Percentiles rank a stretch among this genome's conserved stretches.
phyloP scores from a whole-genome alignment of 805 yeast genomes.

The Saccharomyces kudriavzevii region DNA sequence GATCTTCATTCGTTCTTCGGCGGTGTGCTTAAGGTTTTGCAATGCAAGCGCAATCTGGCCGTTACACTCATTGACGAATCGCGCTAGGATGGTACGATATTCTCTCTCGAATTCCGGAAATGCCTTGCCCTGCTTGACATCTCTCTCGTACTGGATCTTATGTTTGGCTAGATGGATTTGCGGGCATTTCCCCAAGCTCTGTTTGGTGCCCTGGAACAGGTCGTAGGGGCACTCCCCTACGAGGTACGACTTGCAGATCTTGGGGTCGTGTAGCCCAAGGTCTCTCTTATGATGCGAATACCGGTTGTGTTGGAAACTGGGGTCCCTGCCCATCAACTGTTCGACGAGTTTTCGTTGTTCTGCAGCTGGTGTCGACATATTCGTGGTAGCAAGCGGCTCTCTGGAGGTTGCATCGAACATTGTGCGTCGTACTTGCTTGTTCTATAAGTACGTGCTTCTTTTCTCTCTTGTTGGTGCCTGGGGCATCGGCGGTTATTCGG shows the following conservation, averaged over 20 bases:
- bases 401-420: neutral
- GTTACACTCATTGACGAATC: slow-evolving; percentile 60
- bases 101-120: slow-evolving; percentile 42
- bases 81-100: slow-evolving; percentile 39
- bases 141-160: slow-evolving; percentile 57
- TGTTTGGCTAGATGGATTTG: slow-evolving; percentile 66
- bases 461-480: neutral
- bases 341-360: slow-evolving; percentile 68
- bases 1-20: slow-evolving; percentile 60
- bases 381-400: neutral
- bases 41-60: slow-evolving; percentile 54
- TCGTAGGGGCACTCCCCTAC: slow-evolving; percentile 86
- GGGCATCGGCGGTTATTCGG: neutral
- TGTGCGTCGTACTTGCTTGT: neutral
- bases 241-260: slow-evolving; percentile 73
- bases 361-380: slow-evolving; percentile 48
- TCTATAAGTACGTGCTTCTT: neutral
- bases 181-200: slow-evolving; percentile 75
- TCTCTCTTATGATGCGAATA: slow-evolving; percentile 6
- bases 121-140: slow-evolving; percentile 33
- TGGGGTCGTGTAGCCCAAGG: slow-evolving; percentile 40
- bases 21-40: slow-evolving; percentile 53
- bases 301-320: slow-evolving; percentile 11
- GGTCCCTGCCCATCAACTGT: slow-evolving; percentile 54
- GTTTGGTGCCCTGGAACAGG: slow-evolving; percentile 71